Percentiles rank a stretch among this genome's conserved stretches.
phyloP scores from a whole-genome alignment of 805 yeast species.

The Candida morakotiae region DNA sequence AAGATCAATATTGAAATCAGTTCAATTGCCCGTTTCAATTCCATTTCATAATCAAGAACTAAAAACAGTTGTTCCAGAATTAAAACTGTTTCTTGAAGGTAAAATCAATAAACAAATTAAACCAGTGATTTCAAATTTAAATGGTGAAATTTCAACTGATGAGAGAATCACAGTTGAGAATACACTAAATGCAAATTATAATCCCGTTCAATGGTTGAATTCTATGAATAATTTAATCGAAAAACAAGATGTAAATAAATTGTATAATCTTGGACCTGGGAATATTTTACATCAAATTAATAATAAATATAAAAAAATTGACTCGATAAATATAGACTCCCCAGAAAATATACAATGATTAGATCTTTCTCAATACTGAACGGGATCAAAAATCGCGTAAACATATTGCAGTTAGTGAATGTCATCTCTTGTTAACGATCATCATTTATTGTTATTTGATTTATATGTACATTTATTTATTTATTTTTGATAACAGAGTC shows the following conservation, averaged over 20 bases:
- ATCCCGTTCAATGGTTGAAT: constrained; percentile 42
- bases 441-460: too few species aligned
- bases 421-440: too few species aligned
- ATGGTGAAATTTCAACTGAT: constrained; percentile 21
- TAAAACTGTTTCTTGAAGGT: constrained; percentile 17
- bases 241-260: constrained; percentile 12
- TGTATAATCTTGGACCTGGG: constrained; percentile 40
- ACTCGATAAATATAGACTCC: neutral
- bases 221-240: constrained; percentile 26
- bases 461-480: too few species aligned
- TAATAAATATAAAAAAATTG: constrained; percentile 9
- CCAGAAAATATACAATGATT: neutral
- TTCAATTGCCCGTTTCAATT: constrained; percentile 39
- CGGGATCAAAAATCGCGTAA: too few species aligned
- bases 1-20: constrained; percentile 13
- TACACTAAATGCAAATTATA: constrained; percentile 36
- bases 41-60: constrained; percentile 49
- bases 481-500: too few species aligned
- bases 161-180: constrained; percentile 22
- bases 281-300: constrained; percentile 24
- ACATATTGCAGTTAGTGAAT: too few species aligned
- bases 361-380: too few species aligned
- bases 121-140: constrained; percentile 38
- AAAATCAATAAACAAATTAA: constrained; percentile 10
- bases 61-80: constrained; percentile 29